A percentile compares a stretch with the other conserved stretches of the same genome.
phyloP scores from a whole-genome alignment of 2,329 filamentous ascomycete species.

The Decorospora gaudefroyi region DNA sequence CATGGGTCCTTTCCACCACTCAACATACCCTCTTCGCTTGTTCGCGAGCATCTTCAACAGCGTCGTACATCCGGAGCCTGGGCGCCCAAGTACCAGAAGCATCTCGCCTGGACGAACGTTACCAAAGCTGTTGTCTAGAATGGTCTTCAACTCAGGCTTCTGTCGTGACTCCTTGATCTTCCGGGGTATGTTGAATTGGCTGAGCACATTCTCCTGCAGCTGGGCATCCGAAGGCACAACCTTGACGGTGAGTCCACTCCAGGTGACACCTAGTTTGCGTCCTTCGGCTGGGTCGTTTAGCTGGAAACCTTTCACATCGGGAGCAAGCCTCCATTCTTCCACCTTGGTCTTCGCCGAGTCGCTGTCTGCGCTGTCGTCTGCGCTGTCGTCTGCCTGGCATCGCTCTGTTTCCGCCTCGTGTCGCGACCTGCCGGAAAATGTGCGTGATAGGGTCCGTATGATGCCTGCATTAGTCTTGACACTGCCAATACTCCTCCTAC shows the following conservation, averaged over 20 bases:
- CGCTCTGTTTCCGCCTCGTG: conserved; percentile 14
- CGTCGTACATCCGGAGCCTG: conserved; percentile 55
- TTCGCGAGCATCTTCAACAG: conserved; percentile 68
- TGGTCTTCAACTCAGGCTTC: conserved; percentile 58
- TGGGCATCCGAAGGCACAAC: conserved; percentile 65
- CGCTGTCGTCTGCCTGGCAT: background rate
- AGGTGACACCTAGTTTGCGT: conserved; percentile 63
- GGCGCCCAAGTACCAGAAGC: conserved; percentile 72
- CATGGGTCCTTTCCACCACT: conserved; percentile 20
- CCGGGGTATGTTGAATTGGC: conserved; percentile 52
- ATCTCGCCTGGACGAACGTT: conserved; percentile 71
- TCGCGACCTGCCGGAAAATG: conserved; percentile 24
- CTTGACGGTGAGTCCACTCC: conserved; percentile 73
- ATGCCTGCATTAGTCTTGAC: conserved; percentile 20
- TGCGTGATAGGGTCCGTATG: conserved; percentile 22
- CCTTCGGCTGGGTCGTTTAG: conserved; percentile 22
- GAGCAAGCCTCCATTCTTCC: conserved; percentile 30
- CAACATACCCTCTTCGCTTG: conserved; percentile 59
- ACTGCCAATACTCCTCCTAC: conserved; percentile 4
- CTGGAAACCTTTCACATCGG: conserved; percentile 24
- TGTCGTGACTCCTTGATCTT: conserved; percentile 50
- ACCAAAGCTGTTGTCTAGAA: conserved; percentile 68
- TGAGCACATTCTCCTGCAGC: conserved; percentile 65
- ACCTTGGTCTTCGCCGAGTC: conserved; percentile 25
- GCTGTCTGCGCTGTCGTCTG: conserved; percentile 5